These are phyloP conservation scores for Candida easanensis DNA, from an alignment of 805 yeast species.

Conservation along the genomic window DNA sequence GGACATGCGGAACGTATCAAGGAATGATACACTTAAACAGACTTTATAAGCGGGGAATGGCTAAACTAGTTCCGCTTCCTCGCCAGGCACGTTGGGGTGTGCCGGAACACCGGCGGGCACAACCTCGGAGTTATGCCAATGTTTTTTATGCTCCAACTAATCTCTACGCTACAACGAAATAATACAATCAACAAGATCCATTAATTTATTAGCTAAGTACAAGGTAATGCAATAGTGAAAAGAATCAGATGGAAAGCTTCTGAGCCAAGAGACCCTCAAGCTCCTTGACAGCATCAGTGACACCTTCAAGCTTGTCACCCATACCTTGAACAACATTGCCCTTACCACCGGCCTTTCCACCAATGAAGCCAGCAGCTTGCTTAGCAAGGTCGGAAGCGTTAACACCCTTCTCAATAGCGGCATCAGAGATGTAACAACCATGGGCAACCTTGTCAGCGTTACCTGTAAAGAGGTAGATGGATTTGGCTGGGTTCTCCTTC, in stretches of 20 bases:
- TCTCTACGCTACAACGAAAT: too few species aligned
- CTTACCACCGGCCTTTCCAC: slow-evolving; percentile 99
- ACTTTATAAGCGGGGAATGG: too few species aligned
- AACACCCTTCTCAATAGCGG: slow-evolving; percentile 64
- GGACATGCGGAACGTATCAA: too few species aligned
- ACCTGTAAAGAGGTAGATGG: slow-evolving; percentile 80
- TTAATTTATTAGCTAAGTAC: slow-evolving; percentile 9
- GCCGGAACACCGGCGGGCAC: background rate
- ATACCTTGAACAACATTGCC: slow-evolving; percentile 96
- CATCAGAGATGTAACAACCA: slow-evolving; percentile 84
- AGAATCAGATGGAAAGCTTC: slow-evolving; percentile 39
- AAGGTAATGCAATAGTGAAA: background rate
- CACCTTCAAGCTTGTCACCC: slow-evolving; percentile 77
- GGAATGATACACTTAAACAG: too few species aligned
- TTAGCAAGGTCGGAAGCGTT: slow-evolving; percentile 74
- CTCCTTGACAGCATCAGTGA: slow-evolving; percentile 70
- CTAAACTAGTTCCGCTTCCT: too few species aligned
- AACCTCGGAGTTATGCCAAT: background rate
- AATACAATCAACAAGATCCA: too few species aligned
- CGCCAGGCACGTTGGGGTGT: too few species aligned
- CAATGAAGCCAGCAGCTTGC: slow-evolving; percentile 68
- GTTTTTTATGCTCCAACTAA: background rate
- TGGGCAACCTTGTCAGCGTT: slow-evolving; percentile 80
- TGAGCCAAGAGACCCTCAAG: slow-evolving; percentile 59
- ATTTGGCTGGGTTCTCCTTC: slow-evolving; percentile 68